Evolutionary conservation across 345 rosid species (phyloP), one percentile per base, ranked within the genome.

Genomic region (Acer negundo): DNA sequence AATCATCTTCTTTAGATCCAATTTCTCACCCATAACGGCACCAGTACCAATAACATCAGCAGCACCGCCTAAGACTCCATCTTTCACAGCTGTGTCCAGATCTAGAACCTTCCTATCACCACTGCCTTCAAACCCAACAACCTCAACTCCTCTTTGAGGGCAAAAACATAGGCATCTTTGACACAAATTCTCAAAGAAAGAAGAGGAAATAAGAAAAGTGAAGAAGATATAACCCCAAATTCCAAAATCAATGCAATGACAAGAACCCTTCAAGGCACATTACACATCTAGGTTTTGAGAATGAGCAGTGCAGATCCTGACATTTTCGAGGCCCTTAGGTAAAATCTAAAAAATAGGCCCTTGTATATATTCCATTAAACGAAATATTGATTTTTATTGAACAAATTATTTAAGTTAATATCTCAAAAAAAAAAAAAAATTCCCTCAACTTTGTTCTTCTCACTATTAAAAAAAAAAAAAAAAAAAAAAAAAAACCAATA

Each of bases 71-170:
- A 91, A 80, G 82, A 91, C 87, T 47, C 93, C 95, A 80, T 86
- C 92, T 84, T 89, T 91, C 46, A 89, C 89, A 2, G 92, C 93
- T 7, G 95, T 88, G 44, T 87, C 86, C 73, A 91, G 91, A 90
- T 91, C 95, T 86, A 90, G 75, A 67, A 88, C 78, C 35, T 89
- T 88, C 75, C 91, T 92, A 76, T 85, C 83, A 56, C 83, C 81
- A 66, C 83, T 64, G 19, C 74, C 86, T 40, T 81, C 90, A 71
- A 75, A 70, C 20, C 85, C 87, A 35, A 79, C 76, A 68, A 72
- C 85, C 72, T 76, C 85, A 81, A 80, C 84, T 74, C 77, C n/a
- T 85, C 80, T 28, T 84, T 5, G 79, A 79, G 61, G 89, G 84
- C 74, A 85, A 85, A 83, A 78, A 87, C 91, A 86, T 88, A 22